These are phyloP conservation scores for Penicillium janthinellum DNA, from an alignment of 2,329 filamentous ascomycete genomes.

Conservation along the genomic window DNA sequence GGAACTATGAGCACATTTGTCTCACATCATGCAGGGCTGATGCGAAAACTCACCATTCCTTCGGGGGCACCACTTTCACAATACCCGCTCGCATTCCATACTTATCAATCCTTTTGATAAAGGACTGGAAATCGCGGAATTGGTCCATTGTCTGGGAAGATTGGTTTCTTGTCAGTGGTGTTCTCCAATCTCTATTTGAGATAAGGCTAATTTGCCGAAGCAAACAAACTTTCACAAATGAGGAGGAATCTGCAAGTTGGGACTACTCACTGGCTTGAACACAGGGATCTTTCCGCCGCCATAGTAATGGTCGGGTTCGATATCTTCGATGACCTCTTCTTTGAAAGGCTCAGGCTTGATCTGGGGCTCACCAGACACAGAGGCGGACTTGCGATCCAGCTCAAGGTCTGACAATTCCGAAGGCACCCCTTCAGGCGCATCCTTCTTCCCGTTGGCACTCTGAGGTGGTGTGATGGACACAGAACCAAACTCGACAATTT, in stretches of 20 bases:
- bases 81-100: slow-evolving; percentile 98
- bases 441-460: slow-evolving; percentile 49
- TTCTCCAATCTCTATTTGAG: slow-evolving; percentile 12
- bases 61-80: slow-evolving; percentile 89
- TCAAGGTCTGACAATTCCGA: slow-evolving; percentile 48
- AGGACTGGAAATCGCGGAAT: slow-evolving; percentile 90
- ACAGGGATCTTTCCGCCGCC: slow-evolving; percentile 81
- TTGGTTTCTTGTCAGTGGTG: not conserved
- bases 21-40: not conserved
- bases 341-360: slow-evolving; percentile 56
- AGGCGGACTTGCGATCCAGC: slow-evolving; percentile 34
- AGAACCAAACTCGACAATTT: slow-evolving; percentile 32
- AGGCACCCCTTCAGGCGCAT: slow-evolving; percentile 44
- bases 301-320: slow-evolving; percentile 85
- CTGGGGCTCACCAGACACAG: slow-evolving; percentile 29
- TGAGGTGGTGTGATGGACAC: slow-evolving; percentile 47
- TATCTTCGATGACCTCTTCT: slow-evolving; percentile 73
- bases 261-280: slow-evolving; percentile 74
- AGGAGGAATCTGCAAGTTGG: not conserved
- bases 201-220: not conserved
- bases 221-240: not conserved
- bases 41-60: slow-evolving; percentile 75
- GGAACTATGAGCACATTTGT: slow-evolving; percentile 14
- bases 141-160: slow-evolving; percentile 74
- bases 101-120: slow-evolving; percentile 84